Evolutionary conservation across 2,329 filamentous ascomycete genomes (phyloP), one percentile per base, ranked within the genome.

Genomic region (Penicillium janthinellum): DNA sequence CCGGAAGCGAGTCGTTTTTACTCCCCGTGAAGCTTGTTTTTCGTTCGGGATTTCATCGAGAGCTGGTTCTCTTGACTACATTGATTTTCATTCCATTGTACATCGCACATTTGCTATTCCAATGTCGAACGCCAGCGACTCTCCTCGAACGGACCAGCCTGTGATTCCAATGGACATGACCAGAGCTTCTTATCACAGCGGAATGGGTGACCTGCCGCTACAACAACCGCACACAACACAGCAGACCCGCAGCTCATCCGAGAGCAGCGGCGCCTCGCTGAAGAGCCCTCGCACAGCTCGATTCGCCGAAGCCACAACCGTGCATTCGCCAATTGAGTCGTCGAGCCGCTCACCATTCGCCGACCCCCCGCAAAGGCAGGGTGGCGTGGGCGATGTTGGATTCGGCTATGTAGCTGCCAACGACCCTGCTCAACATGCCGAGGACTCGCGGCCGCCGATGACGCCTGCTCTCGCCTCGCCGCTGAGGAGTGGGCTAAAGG

Each of bases 401-500:
- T 97, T 98, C 77, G 92, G 93, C 75, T 97, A 96, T 79, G 90
- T 97, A 73, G 83, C 81, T 64, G 76, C 86, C 69, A 83, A 83
- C 67, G 79, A 82, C 63, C 74, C 79, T 31, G 75, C 81, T 58
- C 76, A 78, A 68, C 76, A 79, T 78, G 81, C 75, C 70, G 70
- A 67, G 12, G 68, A 74, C 71, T 88, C 84, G 60, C 85, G 85
- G 81, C 86, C 88, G 39, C 91, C 91, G 55, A 54, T 53, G 25
- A 53, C 50, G 17, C 52, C 39, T 12, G 39, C 52, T 25, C 52
- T 54, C 41, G 88, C 84, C 69, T 90, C 90, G 20, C 91, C 91
- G 6, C 84, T 96, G 69, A 96, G 95, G 83, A 96, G 92, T 77
- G 93, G 92, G 56, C 84, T 97, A 83, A 96, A 86, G 79, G 88